These are phyloP conservation scores for Pseudocercospora crystallina DNA, from an alignment of 2,329 filamentous ascomycete genomes.

Conservation along the genomic window DNA sequence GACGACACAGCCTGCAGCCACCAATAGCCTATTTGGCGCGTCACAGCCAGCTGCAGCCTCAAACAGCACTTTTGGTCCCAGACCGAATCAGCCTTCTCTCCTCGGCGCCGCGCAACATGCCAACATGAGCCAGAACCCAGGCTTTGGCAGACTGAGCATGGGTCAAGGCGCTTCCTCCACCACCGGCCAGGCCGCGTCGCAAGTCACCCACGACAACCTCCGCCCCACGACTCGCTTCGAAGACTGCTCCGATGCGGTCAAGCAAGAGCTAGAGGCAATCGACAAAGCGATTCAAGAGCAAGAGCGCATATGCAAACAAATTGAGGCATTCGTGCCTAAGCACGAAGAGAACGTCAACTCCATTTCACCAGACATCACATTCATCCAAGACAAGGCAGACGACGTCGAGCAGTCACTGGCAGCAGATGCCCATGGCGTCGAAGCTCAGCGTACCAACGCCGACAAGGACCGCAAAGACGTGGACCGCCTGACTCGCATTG, in stretches of 20 bases:
- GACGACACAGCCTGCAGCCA: slow-evolving; percentile 20
- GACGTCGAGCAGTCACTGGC: slow-evolving; percentile 63
- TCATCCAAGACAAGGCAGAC: slow-evolving; percentile 61
- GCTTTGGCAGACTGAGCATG: slow-evolving; percentile 41
- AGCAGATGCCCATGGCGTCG: slow-evolving; percentile 62
- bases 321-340: slow-evolving; percentile 63
- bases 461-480: slow-evolving; percentile 69
- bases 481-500: slow-evolving; percentile 68
- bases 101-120: slow-evolving; percentile 27
- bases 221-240: slow-evolving; percentile 88
- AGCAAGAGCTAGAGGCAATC: slow-evolving; percentile 72
- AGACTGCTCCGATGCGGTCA: slow-evolving; percentile 79
- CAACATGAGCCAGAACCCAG: slow-evolving; percentile 23
- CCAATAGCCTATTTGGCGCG: slow-evolving; percentile 22
- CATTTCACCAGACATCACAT: slow-evolving; percentile 65
- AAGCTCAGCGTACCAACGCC: slow-evolving; percentile 56
- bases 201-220: slow-evolving; percentile 75
- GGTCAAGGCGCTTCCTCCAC: slow-evolving; percentile 51
- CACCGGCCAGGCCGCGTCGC: slow-evolving; percentile 37
- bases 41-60: slow-evolving; percentile 11
- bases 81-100: slow-evolving; percentile 30
- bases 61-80: slow-evolving; percentile 18
- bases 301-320: slow-evolving; percentile 72
- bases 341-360: slow-evolving; percentile 65
- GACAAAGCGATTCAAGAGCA: slow-evolving; percentile 80